A percentile compares a stretch with the other conserved stretches of the same genome.
These are phyloP conservation scores for Penicillium sumatraense DNA, from an alignment of 2,329 filamentous ascomycete species.

Conservation along the genomic window DNA sequence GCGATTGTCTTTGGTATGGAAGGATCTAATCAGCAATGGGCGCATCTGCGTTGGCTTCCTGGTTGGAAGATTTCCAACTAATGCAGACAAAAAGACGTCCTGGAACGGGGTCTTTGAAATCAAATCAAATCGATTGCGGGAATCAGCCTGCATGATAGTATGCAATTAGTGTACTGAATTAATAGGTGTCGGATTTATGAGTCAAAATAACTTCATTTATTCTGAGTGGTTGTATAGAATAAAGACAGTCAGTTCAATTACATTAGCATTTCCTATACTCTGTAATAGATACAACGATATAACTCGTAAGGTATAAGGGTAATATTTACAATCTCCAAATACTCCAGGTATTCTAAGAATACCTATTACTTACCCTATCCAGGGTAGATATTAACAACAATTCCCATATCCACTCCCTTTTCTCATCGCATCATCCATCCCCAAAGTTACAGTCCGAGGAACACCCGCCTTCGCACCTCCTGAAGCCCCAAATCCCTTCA, in stretches of 20 bases:
- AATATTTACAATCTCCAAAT: too few species aligned
- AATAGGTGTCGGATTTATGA: neutral
- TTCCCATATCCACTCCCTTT: slow-evolving; percentile 41
- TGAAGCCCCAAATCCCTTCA: slow-evolving; percentile 67
- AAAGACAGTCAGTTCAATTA: too few species aligned
- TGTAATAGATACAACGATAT: too few species aligned
- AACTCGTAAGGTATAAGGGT: too few species aligned
- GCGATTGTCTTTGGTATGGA: slow-evolving; percentile 97
- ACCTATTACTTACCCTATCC: too few species aligned
- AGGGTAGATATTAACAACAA: too few species aligned
- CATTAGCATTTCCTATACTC: too few species aligned
- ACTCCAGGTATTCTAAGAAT: too few species aligned
- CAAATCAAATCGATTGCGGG: too few species aligned
- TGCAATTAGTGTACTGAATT: neutral
- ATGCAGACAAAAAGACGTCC: slow-evolving; percentile 6
- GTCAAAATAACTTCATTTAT: too few species aligned
- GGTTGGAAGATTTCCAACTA: slow-evolving; percentile 80
- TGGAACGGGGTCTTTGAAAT: neutral
- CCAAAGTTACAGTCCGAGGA: slow-evolving; percentile 49
- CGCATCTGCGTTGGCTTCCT: slow-evolving; percentile 91
- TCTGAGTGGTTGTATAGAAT: too few species aligned
- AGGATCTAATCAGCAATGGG: slow-evolving; percentile 80
- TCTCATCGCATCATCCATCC: slow-evolving; percentile 53
- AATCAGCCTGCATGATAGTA: neutral
- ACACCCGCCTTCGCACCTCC: slow-evolving; percentile 39